A percentile compares a stretch with the other conserved stretches of the same genome.
Evolutionary conservation across 495 filamentous ascomycete species (phyloP).

Genomic region (Neurospora sp.): DNA sequence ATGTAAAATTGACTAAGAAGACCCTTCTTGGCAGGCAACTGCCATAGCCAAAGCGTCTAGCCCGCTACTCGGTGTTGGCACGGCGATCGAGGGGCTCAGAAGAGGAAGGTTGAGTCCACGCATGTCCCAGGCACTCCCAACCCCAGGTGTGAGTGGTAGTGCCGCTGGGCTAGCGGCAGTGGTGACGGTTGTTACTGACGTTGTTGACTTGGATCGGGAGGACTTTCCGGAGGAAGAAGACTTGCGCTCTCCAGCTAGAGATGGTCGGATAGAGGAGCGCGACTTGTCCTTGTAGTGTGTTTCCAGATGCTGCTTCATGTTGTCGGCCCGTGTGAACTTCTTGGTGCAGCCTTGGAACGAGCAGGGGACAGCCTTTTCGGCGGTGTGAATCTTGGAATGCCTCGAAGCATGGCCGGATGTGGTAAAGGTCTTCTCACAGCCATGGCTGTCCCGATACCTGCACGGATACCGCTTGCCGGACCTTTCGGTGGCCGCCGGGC

Average conservation of each 20-base stretch:
- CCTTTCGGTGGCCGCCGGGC: slow-evolving; percentile 23
- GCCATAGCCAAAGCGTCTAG: slow-evolving; percentile 33
- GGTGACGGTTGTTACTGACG: not conserved
- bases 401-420: slow-evolving; percentile 95
- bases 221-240: slow-evolving; percentile 25
- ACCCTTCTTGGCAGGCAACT: slow-evolving; percentile 27
- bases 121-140: slow-evolving; percentile 33
- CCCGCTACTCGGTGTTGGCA: slow-evolving; percentile 24
- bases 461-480: slow-evolving; percentile 55
- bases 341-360: slow-evolving; percentile 70
- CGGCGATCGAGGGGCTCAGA: slow-evolving; percentile 23
- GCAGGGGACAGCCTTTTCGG: slow-evolving; percentile 86
- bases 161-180: not conserved
- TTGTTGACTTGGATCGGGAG: slow-evolving; percentile 11
- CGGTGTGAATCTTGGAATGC: slow-evolving; percentile 93
- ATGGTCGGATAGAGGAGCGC: slow-evolving; percentile 20
- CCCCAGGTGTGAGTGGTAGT: slow-evolving; percentile 1
- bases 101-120: slow-evolving; percentile 29
- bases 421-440: slow-evolving; percentile 77
- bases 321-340: slow-evolving; percentile 92
- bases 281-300: slow-evolving; percentile 62
- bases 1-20: slow-evolving; percentile 7
- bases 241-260: slow-evolving; percentile 18
- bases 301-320: slow-evolving; percentile 95
- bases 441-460: slow-evolving; percentile 51